Conservation (phyloP, 805 yeast species). For the Pichia californica region DNA sequence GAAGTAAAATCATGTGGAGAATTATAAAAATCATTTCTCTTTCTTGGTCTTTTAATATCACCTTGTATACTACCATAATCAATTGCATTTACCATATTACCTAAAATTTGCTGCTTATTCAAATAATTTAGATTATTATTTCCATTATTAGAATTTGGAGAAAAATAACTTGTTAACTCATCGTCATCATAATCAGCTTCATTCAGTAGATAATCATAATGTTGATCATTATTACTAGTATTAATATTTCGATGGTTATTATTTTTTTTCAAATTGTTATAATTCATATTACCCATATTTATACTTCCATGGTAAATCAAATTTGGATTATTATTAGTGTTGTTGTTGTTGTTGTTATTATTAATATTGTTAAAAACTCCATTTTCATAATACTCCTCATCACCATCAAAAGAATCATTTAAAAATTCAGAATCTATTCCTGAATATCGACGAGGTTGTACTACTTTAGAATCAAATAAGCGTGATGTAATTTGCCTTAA, state of each 20-base stretch:
- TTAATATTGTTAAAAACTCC: no score
- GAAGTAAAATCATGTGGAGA: slow-evolving; percentile 35
- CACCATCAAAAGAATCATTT: slow-evolving; percentile 51
- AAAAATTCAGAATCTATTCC: slow-evolving; percentile 35
- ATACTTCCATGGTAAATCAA: no score
- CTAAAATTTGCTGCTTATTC: slow-evolving; percentile 5
- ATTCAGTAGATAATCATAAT: slow-evolving; percentile 6
- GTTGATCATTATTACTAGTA: not conserved
- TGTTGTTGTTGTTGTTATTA: slow-evolving; percentile 4
- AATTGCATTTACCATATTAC: not conserved
- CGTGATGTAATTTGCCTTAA: slow-evolving; percentile 58
- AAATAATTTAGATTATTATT: slow-evolving; percentile 1
- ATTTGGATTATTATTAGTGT: not conserved
- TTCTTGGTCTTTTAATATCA: slow-evolving; percentile 13
- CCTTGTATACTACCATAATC: slow-evolving; percentile 14
- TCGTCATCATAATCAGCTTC: slow-evolving; percentile 26
- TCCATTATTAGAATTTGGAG: not conserved
- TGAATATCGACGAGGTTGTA: slow-evolving; percentile 66
- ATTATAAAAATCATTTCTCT: slow-evolving; percentile 24
- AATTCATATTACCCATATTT: slow-evolving; percentile 2
- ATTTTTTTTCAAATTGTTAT: slow-evolving; percentile 4
- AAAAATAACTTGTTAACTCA: slow-evolving; percentile 14
- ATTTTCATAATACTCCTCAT: slow-evolving; percentile 26
- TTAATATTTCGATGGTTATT: slow-evolving; percentile 1
- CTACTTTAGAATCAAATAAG: slow-evolving; percentile 65